phyloP scores from a whole-genome alignment of 1,284 basidiomycete species.

The Agroathelia rolfsii region DNA sequence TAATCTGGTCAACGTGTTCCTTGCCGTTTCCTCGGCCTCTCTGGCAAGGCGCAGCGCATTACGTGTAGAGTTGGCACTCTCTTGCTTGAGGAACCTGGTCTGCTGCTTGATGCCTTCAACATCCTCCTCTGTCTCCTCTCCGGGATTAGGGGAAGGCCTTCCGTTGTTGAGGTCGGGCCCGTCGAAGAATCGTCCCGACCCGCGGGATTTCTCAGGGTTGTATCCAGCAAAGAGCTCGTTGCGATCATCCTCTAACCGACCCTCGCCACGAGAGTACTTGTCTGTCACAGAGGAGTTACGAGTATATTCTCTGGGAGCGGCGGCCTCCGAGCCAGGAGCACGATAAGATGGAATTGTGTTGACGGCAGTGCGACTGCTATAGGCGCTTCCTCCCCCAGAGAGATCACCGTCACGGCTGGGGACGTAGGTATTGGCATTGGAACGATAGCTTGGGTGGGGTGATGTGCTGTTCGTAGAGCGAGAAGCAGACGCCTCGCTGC shows the following conservation, averaged over 20 bases:
- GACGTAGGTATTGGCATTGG: slow-evolving; percentile 52
- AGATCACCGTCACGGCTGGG: slow-evolving; percentile 58
- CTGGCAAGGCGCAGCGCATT: slow-evolving; percentile 90
- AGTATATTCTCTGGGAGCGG: slow-evolving; percentile 31
- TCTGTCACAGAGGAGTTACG: slow-evolving; percentile 48
- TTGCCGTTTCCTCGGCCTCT: slow-evolving; percentile 93
- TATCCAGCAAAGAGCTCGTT: slow-evolving; percentile 70
- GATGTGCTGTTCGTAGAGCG: slow-evolving; percentile 25
- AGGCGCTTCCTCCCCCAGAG: slow-evolving; percentile 24
- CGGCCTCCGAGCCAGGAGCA: slow-evolving; percentile 18
- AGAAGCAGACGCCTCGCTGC: slow-evolving; percentile 18
- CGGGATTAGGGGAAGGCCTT: too few relatives aligned
- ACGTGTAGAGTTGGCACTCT: slow-evolving; percentile 82
- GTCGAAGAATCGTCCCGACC: slow-evolving; percentile 59
- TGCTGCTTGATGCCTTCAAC: slow-evolving; percentile 94
- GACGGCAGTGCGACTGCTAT: slow-evolving; percentile 14
- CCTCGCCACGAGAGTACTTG: slow-evolving; percentile 47
- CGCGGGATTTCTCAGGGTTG: slow-evolving; percentile 41
- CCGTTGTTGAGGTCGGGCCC: too few relatives aligned
- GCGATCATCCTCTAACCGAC: slow-evolving; percentile 52
- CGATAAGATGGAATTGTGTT: slow-evolving; percentile 17
- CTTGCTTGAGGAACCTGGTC: slow-evolving; percentile 87
- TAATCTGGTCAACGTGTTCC: slow-evolving; percentile 77
- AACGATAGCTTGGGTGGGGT: slow-evolving; percentile 36
- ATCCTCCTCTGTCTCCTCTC: slow-evolving; percentile 90